phyloP scores from a whole-genome alignment of 2,329 filamentous ascomycete species.

The Fusarium proliferatum region DNA sequence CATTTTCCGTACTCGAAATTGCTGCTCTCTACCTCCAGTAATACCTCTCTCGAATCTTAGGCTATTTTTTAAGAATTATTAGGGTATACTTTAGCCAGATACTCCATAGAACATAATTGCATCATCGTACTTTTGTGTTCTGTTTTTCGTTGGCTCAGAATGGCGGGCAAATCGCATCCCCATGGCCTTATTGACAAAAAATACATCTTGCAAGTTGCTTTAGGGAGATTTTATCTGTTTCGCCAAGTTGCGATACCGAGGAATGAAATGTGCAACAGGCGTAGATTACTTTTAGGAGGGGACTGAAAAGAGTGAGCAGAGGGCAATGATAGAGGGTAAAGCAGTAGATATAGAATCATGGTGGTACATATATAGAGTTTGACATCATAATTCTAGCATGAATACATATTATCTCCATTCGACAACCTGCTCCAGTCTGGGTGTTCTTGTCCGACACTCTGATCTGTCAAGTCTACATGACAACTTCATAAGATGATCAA shows the following conservation, averaged over 20 bases:
- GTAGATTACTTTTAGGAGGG: background rate
- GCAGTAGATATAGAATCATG: background rate
- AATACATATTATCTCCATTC: background rate
- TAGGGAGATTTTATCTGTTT: no score
- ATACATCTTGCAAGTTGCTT: background rate
- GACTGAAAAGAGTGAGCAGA: background rate
- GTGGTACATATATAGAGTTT: background rate
- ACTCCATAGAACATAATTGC: background rate
- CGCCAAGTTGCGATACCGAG: background rate
- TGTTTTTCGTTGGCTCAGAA: background rate
- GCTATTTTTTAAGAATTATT: no score
- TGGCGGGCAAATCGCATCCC: background rate
- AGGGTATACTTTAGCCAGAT: background rate
- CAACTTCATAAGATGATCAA: background rate
- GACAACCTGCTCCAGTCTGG: background rate
- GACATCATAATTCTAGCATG: background rate
- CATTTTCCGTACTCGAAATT: background rate
- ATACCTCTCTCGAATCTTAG: background rate
- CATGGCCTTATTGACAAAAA: background rate
- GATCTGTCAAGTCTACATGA: background rate
- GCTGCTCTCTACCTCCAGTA: background rate
- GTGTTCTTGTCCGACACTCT: background rate
- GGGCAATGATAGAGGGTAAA: background rate
- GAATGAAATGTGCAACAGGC: background rate
- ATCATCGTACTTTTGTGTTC: background rate